Conservation (phyloP, 306 rosid genomes). For the Crataegus laevigata region DNA sequence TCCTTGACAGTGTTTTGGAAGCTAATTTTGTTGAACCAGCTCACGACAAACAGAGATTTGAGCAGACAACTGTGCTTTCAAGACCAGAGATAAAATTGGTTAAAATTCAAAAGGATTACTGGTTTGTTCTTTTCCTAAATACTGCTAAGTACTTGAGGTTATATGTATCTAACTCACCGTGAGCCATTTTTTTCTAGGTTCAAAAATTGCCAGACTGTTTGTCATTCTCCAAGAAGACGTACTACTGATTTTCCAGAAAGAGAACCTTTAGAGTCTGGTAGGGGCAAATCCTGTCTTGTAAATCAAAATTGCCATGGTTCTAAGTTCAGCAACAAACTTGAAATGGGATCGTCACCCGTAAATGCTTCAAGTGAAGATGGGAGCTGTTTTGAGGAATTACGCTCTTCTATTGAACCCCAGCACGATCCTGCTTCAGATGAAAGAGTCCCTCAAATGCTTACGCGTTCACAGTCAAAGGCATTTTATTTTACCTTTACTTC, state of each 20-base stretch:
- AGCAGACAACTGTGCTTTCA: conserved; percentile 68
- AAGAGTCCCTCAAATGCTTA: conserved; percentile 7
- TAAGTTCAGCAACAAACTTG: conserved; percentile 3
- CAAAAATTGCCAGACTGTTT: conserved; percentile 57
- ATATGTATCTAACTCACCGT: background rate
- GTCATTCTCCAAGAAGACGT: conserved; percentile 47
- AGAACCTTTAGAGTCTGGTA: conserved; percentile 23
- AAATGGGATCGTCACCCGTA: background rate
- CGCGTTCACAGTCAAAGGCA: background rate
- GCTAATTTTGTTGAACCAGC: conserved; percentile 97
- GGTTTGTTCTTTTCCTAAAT: conserved; percentile 35
- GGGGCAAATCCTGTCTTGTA: background rate
- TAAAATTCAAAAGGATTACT: conserved; percentile 67
- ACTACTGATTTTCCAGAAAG: conserved; percentile 15
- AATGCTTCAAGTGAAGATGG: conserved; percentile 15
- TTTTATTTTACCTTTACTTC: conserved; percentile 2
- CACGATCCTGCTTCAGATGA: conserved; percentile 23
- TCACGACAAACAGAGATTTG: conserved; percentile 94
- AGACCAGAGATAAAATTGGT: conserved; percentile 65
- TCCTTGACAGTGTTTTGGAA: conserved; percentile 66
- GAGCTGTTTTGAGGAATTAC: conserved; percentile 6
- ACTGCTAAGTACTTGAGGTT: background rate
- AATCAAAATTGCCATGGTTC: conserved; percentile 16
- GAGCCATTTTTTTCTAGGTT: conserved; percentile 28
- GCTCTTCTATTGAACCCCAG: conserved; percentile 16